These are phyloP conservation scores for Apiospora aurea DNA, from an alignment of 2,329 filamentous ascomycete species.

Conservation along the genomic window DNA sequence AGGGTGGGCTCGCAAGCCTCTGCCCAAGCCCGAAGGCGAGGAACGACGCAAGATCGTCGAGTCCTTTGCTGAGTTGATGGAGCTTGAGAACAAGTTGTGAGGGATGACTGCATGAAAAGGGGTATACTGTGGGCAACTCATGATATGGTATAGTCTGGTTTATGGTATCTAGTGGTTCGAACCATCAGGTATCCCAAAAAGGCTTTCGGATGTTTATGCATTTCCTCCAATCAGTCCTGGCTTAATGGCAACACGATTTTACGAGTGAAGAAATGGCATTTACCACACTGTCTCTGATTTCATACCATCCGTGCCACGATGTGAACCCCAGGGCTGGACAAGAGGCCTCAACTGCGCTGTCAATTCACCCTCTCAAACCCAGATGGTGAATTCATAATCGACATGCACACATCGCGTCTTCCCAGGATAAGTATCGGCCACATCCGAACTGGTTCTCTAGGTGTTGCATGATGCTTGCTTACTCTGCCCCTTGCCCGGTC, in stretches of 20 bases:
- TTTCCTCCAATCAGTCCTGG: neutral
- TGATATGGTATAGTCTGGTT: neutral
- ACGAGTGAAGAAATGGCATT: neutral
- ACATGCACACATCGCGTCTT: neutral
- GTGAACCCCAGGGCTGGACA: neutral
- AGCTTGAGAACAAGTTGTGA: conserved; percentile 33
- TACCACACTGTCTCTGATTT: neutral
- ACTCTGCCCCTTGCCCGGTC: neutral
- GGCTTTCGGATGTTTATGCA: neutral
- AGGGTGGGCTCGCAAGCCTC: conserved; percentile 63
- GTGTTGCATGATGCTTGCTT: neutral
- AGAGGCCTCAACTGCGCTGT: neutral
- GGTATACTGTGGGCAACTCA: neutral
- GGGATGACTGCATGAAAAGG: neutral
- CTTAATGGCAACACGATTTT: neutral
- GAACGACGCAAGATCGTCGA: conserved; percentile 36
- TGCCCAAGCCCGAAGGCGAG: conserved; percentile 39
- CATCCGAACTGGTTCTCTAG: neutral
- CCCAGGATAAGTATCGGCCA: too few relatives aligned
- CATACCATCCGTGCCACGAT: too few relatives aligned
- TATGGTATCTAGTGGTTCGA: neutral
- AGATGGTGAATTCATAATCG: neutral
- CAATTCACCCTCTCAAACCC: neutral
- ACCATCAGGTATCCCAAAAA: neutral
- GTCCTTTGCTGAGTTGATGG: conserved; percentile 40